These are phyloP conservation scores for Kwoniella dejecticola DNA, from an alignment of 768 basidiomycete genomes.

Conservation along the genomic window DNA sequence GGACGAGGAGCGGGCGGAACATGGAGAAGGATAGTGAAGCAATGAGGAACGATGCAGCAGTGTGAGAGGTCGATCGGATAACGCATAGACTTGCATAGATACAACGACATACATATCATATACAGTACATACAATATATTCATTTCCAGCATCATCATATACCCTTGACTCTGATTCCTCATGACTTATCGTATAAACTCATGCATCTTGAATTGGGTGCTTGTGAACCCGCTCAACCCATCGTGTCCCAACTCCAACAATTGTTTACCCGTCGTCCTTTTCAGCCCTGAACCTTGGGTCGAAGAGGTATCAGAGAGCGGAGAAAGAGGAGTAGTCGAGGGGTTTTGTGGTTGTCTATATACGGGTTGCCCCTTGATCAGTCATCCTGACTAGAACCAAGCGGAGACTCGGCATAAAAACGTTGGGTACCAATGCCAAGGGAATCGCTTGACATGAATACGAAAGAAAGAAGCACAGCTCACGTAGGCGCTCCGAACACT, in stretches of 20 bases:
- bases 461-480: conserved; percentile 45
- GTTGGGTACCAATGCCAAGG: too few species aligned
- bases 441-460: not conserved
- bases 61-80: too few species aligned
- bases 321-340: not conserved
- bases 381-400: too few species aligned
- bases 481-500: conserved; percentile 85
- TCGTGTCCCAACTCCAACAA: conserved; percentile 59
- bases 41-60: too few species aligned
- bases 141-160: too few species aligned
- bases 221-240: conserved; percentile 72
- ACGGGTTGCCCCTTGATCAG: too few species aligned
- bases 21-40: too few species aligned
- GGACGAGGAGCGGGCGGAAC: too few species aligned
- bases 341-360: conserved; percentile 7
- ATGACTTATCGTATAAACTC: conserved; percentile 67
- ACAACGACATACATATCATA: too few species aligned
- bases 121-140: too few species aligned
- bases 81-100: too few species aligned
- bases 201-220: conserved; percentile 71
- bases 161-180: not conserved
- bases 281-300: not conserved
- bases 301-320: conserved; percentile 10
- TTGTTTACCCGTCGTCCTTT: conserved; percentile 27
- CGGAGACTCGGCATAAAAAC: too few species aligned